Evolutionary conservation across 441 rosid genomes (phyloP), one percentile per base, ranked within the genome.

Genomic region (Omphalea diandra): DNA sequence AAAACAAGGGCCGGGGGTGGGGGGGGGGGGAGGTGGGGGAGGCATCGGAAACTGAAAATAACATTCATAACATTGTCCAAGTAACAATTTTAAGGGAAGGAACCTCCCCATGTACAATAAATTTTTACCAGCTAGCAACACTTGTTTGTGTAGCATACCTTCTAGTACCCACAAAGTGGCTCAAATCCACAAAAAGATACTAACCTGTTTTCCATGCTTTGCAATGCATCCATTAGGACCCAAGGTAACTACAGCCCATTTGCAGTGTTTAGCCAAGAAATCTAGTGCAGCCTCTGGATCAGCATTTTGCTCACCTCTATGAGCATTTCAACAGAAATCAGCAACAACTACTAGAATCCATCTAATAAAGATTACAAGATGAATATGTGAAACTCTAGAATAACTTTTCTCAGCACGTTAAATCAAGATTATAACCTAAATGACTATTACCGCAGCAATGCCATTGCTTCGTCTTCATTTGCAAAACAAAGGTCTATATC

Each of bases 401-500:
- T 53, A 38, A 46, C 20, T 15, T 14, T 24, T 15, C 15, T 55
- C 12, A 43, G 35, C 24, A 38, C 7, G 58, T 70, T n/a, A n/a
- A n/a, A n/a, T n/a, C n/a, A n/a, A n/a, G n/a, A n/a, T n/a, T n/a
- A n/a, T n/a, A n/a, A n/a, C n/a, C n/a, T n/a, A n/a, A n/a, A n/a
- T n/a, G n/a, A n/a, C n/a, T n/a, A n/a, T n/a, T 66, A 91, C 97
- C 94, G 84, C 43, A 89, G 75, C 67, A 91, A 82, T 80, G 85
- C 97, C 27, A 77, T 71, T 49, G 99, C 97, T 86, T 94, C 99
- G 29, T 94, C 97, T 86, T 94, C 97, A 70, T 94, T 92, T 69
- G 97, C 96, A 86, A 94, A 94, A 77, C 97, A 94, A 68, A 94
- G 94, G 75, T 94, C 97, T 82, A 94, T 79, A 77, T 80, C 77